Conservation (phyloP, 106 monocot genomes). For the Posidonia australis region DNA sequence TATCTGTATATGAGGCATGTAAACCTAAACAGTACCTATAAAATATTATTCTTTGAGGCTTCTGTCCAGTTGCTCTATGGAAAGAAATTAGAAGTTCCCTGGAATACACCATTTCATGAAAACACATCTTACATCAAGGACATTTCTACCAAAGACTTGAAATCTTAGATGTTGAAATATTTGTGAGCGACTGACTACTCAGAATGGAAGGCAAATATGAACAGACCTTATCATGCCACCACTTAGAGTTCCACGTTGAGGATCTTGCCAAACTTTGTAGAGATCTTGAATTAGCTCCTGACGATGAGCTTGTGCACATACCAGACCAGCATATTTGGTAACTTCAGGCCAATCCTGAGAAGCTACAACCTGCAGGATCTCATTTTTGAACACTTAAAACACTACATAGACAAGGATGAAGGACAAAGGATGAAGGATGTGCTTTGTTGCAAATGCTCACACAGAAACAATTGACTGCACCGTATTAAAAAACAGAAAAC, state of each 20-base stretch:
- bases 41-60: constrained; percentile 90
- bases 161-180: neutral
- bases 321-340: constrained; percentile 89
- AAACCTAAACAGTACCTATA: no score
- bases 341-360: constrained; percentile 99
- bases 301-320: constrained; percentile 87
- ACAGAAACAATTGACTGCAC: no score
- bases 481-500: no score
- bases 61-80: constrained; percentile 63
- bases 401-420: neutral
- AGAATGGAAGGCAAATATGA: no score
- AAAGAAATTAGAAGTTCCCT: constrained; percentile 95
- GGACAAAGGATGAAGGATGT: neutral
- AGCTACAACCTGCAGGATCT: constrained; percentile 65
- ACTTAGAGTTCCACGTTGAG: constrained; percentile 47
- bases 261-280: constrained; percentile 67
- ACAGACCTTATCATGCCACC: constrained; percentile 92
- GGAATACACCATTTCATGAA: neutral
- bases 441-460: no score
- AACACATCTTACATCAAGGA: no score
- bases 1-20: no score
- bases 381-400: no score
- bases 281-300: constrained; percentile 92
- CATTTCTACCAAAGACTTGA: no score
- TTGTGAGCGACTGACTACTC: no score